These are phyloP conservation scores for Eremochloa ophiuroides DNA, from an alignment of 176 grass and related monocot species.

Conservation along the genomic window DNA sequence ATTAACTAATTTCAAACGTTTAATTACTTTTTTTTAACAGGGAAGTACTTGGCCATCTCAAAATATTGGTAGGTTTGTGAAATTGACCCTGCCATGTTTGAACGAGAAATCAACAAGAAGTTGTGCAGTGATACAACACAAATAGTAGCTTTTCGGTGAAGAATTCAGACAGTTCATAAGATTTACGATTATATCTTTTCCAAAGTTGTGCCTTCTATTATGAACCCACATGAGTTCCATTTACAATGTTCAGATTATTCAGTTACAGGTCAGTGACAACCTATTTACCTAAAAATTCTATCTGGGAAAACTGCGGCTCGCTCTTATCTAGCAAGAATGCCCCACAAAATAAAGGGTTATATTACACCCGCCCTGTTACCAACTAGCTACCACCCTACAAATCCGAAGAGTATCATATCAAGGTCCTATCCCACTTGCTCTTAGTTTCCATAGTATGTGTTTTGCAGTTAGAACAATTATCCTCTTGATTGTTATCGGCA, in stretches of 20 bases:
- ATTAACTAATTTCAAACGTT: too few relatives aligned
- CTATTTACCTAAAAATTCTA: slow-evolving; percentile 35
- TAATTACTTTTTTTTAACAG: too few relatives aligned
- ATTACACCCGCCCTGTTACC: slow-evolving; percentile 14
- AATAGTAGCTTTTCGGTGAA: background rate
- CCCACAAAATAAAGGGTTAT: background rate
- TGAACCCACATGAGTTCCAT: slow-evolving; percentile 25
- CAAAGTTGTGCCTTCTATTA: slow-evolving; percentile 4
- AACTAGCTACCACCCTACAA: slow-evolving; percentile 14
- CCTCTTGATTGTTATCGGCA: slow-evolving; percentile 3
- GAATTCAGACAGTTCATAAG: background rate
- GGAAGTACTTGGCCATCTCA: too few relatives aligned
- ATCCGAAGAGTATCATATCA: slow-evolving; percentile 7
- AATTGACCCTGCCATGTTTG: background rate
- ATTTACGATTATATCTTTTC: background rate
- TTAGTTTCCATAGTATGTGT: slow-evolving; percentile 2
- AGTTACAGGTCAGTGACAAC: slow-evolving; percentile 24
- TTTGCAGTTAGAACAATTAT: slow-evolving; percentile 17
- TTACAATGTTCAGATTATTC: slow-evolving; percentile 16
- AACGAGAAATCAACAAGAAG: background rate
- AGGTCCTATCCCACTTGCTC: background rate
- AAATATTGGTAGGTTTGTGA: background rate
- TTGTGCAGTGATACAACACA: background rate
- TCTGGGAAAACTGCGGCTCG: slow-evolving; percentile 8
- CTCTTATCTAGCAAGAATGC: slow-evolving; percentile 17